Percentiles rank a stretch among this genome's conserved stretches.
phyloP scores from a whole-genome alignment of 306 rosid species.

The Rosa lucieae region DNA sequence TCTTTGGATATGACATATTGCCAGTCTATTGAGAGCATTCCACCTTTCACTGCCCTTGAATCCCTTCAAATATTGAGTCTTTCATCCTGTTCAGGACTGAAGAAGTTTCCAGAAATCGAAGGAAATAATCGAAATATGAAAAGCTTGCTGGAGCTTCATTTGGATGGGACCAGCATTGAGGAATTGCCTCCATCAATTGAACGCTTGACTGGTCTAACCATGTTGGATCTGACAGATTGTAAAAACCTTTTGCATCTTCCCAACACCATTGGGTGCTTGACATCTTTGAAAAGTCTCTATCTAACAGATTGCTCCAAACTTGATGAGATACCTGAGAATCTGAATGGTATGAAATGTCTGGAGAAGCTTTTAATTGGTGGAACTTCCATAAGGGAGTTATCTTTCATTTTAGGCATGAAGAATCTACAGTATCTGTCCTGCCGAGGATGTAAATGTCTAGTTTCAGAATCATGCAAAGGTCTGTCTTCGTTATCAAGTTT shows the following conservation, averaged over 20 bases:
- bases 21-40: neutral
- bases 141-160: neutral
- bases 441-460: neutral
- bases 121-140: constrained; percentile 8
- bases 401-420: neutral
- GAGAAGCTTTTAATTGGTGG: constrained; percentile 12
- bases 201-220: constrained; percentile 4
- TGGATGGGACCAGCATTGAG: neutral
- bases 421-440: constrained; percentile 1
- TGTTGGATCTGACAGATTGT: constrained; percentile 16
- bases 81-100: constrained; percentile 18
- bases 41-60: neutral
- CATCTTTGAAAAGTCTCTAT: constrained; percentile 11
- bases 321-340: constrained; percentile 15
- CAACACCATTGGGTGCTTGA: constrained; percentile 9
- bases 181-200: neutral
- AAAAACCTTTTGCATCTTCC: constrained; percentile 23
- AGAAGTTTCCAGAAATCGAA: neutral
- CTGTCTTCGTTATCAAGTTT: neutral
- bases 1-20: neutral
- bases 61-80: constrained; percentile 3
- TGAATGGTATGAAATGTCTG: constrained; percentile 16
- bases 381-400: constrained; percentile 17
- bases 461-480: neutral
- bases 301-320: constrained; percentile 15